phyloP scores from a whole-genome alignment of 2,329 filamentous ascomycete species.

The Fusarium sp. region DNA sequence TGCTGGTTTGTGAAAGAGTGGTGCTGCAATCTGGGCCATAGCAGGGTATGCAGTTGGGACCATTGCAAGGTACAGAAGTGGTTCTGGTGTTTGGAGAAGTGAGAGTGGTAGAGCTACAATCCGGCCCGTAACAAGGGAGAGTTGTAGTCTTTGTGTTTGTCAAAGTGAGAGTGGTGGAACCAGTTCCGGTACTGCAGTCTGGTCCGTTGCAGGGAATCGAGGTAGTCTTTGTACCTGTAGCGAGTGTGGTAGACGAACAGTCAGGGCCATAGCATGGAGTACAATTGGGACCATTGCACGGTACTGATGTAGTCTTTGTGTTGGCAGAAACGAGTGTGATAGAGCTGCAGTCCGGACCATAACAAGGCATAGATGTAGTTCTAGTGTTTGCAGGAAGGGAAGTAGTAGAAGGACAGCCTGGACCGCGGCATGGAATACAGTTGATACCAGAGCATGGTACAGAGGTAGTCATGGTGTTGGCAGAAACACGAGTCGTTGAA shows the following conservation, averaged over 20 bases:
- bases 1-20: conserved; percentile 2
- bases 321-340: too few species aligned
- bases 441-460: neutral
- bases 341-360: too few species aligned
- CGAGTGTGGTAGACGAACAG: neutral
- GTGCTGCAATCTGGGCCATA: neutral
- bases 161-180: too few species aligned
- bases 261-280: neutral
- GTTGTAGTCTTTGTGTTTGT: neutral
- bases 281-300: neutral
- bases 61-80: neutral
- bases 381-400: neutral
- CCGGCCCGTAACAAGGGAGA: neutral
- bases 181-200: neutral
- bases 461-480: neutral
- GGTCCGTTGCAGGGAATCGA: neutral
- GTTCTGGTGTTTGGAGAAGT: neutral
- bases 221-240: neutral
- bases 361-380: neutral
- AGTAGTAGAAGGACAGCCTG: too few species aligned
- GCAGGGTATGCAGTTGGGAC: neutral
- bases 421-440: too few species aligned
- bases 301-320: neutral
- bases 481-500: neutral
- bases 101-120: neutral